Evolutionary conservation across 345 rosid genomes (phyloP).

Genomic region (Eucalyptus leucophloia): DNA sequence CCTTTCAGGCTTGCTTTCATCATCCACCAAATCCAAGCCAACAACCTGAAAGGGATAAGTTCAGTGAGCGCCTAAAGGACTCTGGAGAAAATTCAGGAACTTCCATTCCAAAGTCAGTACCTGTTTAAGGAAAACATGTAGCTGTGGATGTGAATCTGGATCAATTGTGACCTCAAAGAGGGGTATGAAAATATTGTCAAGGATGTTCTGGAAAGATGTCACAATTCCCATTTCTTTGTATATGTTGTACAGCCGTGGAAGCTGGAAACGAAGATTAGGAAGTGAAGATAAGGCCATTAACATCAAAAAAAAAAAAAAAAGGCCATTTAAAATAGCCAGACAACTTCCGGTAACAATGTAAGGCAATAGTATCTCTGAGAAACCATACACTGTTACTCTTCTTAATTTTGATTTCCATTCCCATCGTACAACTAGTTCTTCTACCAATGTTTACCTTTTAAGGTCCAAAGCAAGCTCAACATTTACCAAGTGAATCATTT

Average conservation of each 20-base stretch:
- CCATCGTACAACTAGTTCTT: background rate
- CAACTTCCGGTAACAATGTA: background rate
- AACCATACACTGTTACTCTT: background rate
- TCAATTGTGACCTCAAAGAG: conserved; percentile 95
- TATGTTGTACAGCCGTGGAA: conserved; percentile 87
- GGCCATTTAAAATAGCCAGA: background rate
- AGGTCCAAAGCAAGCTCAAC: background rate
- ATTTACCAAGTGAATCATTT: background rate
- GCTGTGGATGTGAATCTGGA: conserved; percentile 99
- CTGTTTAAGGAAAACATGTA: conserved; percentile 96
- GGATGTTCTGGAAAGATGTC: conserved; percentile 97
- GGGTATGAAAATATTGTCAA: conserved; percentile 94
- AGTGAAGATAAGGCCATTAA: background rate
- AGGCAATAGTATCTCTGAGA: background rate
- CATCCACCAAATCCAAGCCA: conserved; percentile 96
- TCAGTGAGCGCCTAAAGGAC: background rate
- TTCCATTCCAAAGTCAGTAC: conserved; percentile 6
- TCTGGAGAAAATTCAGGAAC: background rate
- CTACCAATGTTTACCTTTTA: background rate
- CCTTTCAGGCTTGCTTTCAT: conserved; percentile 99
- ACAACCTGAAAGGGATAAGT: conserved; percentile 54
- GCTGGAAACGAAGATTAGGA: conserved; percentile 26
- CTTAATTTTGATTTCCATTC: background rate
- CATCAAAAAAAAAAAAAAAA: background rate
- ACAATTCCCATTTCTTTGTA: conserved; percentile 99